Evolutionary conservation across 1,139 yeast species (phyloP).

Genomic region (Taiozyma sp.): DNA sequence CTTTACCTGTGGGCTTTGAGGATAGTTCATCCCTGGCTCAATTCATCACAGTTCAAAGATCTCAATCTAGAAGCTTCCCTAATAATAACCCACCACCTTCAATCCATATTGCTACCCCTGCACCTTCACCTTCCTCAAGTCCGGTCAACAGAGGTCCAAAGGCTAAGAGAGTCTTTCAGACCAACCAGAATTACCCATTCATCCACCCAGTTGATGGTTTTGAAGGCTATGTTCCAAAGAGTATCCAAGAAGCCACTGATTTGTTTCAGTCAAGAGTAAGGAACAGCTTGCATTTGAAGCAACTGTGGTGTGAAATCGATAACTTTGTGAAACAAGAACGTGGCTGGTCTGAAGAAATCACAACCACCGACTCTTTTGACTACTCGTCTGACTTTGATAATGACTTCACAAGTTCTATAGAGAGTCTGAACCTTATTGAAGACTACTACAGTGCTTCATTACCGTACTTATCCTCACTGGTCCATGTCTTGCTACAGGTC

Average conservation of each 20-base stretch:
- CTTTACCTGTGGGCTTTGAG: slow-evolving; percentile 41
- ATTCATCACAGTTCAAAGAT: slow-evolving; percentile 55
- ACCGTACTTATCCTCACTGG: slow-evolving; percentile 55
- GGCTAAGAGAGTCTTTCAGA: slow-evolving; percentile 67
- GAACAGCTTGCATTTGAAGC: slow-evolving; percentile 55
- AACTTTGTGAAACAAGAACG: slow-evolving; percentile 73
- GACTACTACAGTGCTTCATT: slow-evolving; percentile 49
- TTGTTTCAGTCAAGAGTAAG: slow-evolving; percentile 59
- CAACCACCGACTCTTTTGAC: slow-evolving; percentile 19
- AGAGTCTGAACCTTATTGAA: slow-evolving; percentile 55
- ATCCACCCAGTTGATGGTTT: slow-evolving; percentile 53
- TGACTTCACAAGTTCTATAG: slow-evolving; percentile 31
- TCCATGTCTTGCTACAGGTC: slow-evolving; percentile 59
- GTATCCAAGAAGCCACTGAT: slow-evolving; percentile 73
- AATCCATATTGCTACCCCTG: slow-evolving; percentile 83
- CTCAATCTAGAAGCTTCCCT: slow-evolving; percentile 24
- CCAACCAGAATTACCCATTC: slow-evolving; percentile 77
- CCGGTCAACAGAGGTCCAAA: slow-evolving; percentile 45
- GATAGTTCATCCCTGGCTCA: slow-evolving; percentile 52
- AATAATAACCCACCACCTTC: slow-evolving; percentile 41
- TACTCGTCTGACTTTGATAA: slow-evolving; percentile 4
- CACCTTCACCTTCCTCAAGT: slow-evolving; percentile 76
- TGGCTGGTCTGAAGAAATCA: slow-evolving; percentile 41
- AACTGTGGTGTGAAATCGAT: slow-evolving; percentile 69
- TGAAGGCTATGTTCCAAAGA: slow-evolving; percentile 50